phyloP scores from a whole-genome alignment of 805 yeast species.

The Candida rishiriensis region DNA sequence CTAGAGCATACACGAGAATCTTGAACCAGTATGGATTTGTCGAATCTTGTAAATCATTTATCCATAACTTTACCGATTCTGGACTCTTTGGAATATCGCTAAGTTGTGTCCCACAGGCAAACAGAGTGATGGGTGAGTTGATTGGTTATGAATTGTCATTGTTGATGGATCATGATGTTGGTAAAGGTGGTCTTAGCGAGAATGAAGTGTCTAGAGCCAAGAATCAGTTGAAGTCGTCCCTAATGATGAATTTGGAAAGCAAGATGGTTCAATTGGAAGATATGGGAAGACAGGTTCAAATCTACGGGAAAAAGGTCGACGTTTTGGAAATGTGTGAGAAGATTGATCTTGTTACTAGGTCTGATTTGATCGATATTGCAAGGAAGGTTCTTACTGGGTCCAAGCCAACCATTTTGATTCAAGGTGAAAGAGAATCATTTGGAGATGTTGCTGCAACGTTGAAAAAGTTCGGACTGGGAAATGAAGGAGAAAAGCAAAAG shows the following conservation, averaged over 20 bases:
- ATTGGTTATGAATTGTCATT: conserved; percentile 58
- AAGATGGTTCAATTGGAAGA: conserved; percentile 94
- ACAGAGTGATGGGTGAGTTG: conserved; percentile 76
- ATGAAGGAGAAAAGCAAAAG: no score
- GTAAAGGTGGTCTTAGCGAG: conserved; percentile 58
- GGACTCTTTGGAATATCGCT: conserved; percentile 89
- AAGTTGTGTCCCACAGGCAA: conserved; percentile 82
- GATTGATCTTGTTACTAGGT: conserved; percentile 62
- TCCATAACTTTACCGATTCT: conserved; percentile 84
- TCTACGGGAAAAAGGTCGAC: conserved; percentile 70
- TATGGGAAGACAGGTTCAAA: conserved; percentile 89
- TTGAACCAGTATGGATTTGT: conserved; percentile 87
- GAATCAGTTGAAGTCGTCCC: conserved; percentile 81
- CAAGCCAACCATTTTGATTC: conserved; percentile 81
- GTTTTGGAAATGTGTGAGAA: conserved; percentile 76
- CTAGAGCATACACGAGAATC: conserved; percentile 86
- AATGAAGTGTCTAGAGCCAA: conserved; percentile 85
- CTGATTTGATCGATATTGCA: conserved; percentile 72
- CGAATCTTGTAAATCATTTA: conserved; percentile 83
- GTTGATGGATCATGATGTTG: conserved; percentile 37
- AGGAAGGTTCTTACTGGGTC: conserved; percentile 68
- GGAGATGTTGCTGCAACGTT: conserved; percentile 76
- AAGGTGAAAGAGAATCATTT: conserved; percentile 79
- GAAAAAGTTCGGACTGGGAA: conserved; percentile 70
- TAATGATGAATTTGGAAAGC: conserved; percentile 90